Percentiles rank a stretch among this genome's conserved stretches.
Conservation (phyloP, 495 filamentous ascomycete species). For the Xylaria scruposa region DNA sequence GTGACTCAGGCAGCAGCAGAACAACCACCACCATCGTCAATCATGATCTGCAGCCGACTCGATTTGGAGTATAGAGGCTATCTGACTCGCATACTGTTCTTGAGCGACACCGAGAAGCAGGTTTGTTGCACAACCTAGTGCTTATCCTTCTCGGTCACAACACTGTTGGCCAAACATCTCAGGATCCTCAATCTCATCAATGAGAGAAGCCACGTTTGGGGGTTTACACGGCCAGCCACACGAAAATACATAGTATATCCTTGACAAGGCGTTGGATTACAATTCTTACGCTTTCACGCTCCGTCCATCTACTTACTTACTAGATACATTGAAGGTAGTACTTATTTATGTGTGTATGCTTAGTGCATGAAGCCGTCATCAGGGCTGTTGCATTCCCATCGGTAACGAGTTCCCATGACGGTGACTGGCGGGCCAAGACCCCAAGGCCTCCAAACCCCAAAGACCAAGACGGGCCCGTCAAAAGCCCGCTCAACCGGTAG, state of each 20-base stretch:
- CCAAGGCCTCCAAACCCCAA: slow-evolving; percentile 7
- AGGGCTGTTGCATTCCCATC: slow-evolving; percentile 9
- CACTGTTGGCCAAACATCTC: neutral
- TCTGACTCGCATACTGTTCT: slow-evolving; percentile 16
- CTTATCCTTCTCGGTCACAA: neutral
- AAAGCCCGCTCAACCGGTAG: slow-evolving; percentile 27
- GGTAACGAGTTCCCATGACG: slow-evolving; percentile 10
- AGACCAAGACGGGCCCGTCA: slow-evolving; percentile 20
- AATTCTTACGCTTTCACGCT: neutral
- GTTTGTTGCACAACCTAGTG: slow-evolving; percentile 12
- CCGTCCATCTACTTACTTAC: neutral
- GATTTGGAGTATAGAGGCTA: neutral
- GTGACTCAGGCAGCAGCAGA: slow-evolving; percentile 23
- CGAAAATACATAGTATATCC: neutral
- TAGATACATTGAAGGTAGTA: neutral
- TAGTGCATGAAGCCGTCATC: slow-evolving; percentile 10
- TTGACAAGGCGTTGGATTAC: neutral
- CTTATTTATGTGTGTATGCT: no score
- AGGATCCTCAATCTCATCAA: neutral
- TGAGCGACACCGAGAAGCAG: slow-evolving; percentile 1
- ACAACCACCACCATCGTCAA: slow-evolving; percentile 10
- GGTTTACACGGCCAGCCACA: neutral
- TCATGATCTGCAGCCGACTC: slow-evolving; percentile 13
- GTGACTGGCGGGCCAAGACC: slow-evolving; percentile 17
- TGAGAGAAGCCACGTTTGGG: neutral